Evolutionary conservation across 257 asterid species (phyloP).

Genomic region (Asclepias syriaca): DNA sequence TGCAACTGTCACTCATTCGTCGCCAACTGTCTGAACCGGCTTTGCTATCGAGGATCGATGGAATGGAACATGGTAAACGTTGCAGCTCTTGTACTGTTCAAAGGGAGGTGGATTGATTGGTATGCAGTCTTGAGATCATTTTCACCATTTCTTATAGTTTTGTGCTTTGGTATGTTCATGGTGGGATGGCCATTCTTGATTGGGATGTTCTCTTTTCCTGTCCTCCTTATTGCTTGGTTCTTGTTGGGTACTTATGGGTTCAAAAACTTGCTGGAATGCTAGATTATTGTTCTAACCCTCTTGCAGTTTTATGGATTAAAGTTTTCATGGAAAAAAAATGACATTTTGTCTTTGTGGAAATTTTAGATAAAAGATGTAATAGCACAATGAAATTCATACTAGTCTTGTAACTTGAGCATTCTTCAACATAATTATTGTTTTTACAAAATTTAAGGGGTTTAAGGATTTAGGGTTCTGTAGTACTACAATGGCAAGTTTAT

Average conservation of each 20-base stretch:
- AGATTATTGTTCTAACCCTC: neutral
- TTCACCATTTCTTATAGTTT: conserved; percentile 58
- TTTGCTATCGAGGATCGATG: conserved; percentile 63
- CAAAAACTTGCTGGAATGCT: conserved; percentile 51
- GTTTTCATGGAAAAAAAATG: no score
- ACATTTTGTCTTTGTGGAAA: neutral
- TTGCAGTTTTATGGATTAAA: neutral
- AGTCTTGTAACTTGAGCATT: neutral
- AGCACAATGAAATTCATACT: neutral
- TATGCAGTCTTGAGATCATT: conserved; percentile 56
- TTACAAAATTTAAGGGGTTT: no score
- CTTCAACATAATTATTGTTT: no score
- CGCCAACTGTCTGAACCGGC: conserved; percentile 68
- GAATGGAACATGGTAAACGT: conserved; percentile 82
- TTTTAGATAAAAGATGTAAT: neutral
- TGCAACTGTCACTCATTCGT: conserved; percentile 87
- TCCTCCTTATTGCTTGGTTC: conserved; percentile 65
- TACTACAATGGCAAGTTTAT: no score
- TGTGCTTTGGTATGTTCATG: conserved; percentile 58
- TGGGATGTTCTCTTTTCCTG: conserved; percentile 56
- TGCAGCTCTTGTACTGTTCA: conserved; percentile 53
- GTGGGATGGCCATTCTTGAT: conserved; percentile 82
- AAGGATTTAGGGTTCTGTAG: no score
- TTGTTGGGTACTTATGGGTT: conserved; percentile 45
- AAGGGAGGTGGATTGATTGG: conserved; percentile 71